Percentiles rank a stretch among this genome's conserved stretches.
These are phyloP conservation scores for Knoxdaviesia capensis DNA, from an alignment of 2,329 filamentous ascomycete species.

Conservation along the genomic window DNA sequence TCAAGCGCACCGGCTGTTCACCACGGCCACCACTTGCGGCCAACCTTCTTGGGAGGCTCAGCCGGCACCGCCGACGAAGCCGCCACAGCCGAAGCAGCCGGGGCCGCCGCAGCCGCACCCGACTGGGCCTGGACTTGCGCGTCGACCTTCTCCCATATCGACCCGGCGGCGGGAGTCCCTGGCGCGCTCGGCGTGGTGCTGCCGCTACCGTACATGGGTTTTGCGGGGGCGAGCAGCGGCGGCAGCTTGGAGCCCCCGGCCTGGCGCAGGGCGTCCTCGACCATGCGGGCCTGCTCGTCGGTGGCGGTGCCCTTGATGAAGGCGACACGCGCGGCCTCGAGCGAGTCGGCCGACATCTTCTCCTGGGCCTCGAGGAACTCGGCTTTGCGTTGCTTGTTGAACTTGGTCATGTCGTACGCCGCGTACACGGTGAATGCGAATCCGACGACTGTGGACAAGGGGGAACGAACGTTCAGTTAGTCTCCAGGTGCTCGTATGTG, in stretches of 20 bases:
- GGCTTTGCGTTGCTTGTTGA: constrained; percentile 37
- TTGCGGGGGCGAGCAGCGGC: constrained; percentile 26
- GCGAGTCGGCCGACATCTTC: constrained; percentile 30
- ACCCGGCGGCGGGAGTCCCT: background rate
- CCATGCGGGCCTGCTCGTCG: constrained; percentile 32
- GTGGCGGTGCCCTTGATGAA: constrained; percentile 38
- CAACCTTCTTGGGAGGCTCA: too few species aligned
- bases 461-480: background rate
- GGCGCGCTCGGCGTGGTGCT: constrained; percentile 14
- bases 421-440: constrained; percentile 36
- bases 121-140: constrained; percentile 5
- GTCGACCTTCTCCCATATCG: constrained; percentile 6
- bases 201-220: constrained; percentile 15
- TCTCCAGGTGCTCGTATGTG: too few species aligned
- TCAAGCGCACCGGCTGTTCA: too few species aligned
- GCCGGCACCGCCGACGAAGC: too few species aligned
- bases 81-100: background rate
- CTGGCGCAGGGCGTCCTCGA: constrained; percentile 33
- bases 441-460: constrained; percentile 24
- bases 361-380: constrained; percentile 37
- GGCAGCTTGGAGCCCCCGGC: constrained; percentile 29
- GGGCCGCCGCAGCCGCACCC: background rate
- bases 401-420: constrained; percentile 38
- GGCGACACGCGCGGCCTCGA: constrained; percentile 35
- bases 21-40: too few species aligned